These are phyloP conservation scores for Suillus lakei DNA, from an alignment of 768 basidiomycete genomes.

Conservation along the genomic window DNA sequence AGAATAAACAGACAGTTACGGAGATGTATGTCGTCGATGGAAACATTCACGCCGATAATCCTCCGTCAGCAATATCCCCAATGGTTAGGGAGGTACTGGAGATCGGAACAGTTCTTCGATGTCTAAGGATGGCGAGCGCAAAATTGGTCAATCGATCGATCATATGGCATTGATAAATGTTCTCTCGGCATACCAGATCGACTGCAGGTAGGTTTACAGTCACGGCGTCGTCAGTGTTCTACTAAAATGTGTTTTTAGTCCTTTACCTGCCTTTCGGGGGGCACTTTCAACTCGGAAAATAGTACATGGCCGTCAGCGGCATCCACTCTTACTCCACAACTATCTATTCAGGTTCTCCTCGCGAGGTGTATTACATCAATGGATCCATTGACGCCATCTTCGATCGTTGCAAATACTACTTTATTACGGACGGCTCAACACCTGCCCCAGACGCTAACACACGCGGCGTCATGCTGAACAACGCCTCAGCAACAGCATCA, in stretches of 20 bases:
- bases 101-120: constrained; percentile 89
- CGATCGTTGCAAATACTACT: constrained; percentile 88
- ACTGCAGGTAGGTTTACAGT: constrained; percentile 56
- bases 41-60: constrained; percentile 59
- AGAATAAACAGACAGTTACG: constrained; percentile 94
- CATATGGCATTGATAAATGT: constrained; percentile 89
- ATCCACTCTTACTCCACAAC: constrained; percentile 47
- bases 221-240: no score
- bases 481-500: constrained; percentile 72
- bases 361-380: constrained; percentile 89
- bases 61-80: constrained; percentile 54
- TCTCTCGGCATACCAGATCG: constrained; percentile 75
- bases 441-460: constrained; percentile 76
- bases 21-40: constrained; percentile 91
- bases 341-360: constrained; percentile 38
- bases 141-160: constrained; percentile 92
- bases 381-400: no score
- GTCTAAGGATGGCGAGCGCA: constrained; percentile 66
- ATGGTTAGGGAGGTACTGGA: constrained; percentile 78
- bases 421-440: constrained; percentile 88
- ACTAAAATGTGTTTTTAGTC: no score
- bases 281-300: constrained; percentile 93
- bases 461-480: constrained; percentile 66
- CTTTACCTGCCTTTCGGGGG: no score
- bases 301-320: constrained; percentile 92